These are phyloP conservation scores for Kuraishia borneana DNA, from an alignment of 805 yeast genomes.

Conservation along the genomic window DNA sequence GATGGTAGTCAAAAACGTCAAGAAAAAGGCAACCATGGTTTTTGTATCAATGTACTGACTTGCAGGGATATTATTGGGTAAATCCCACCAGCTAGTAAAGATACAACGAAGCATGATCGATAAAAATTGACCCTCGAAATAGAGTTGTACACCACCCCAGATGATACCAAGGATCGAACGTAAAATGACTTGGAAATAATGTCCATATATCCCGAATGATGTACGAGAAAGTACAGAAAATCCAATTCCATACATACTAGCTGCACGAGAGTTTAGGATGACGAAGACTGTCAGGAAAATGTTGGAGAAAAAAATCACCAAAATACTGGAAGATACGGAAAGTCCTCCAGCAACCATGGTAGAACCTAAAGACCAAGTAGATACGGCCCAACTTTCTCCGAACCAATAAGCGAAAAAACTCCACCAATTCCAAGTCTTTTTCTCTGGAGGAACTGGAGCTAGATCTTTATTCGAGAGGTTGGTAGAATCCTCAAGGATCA, in stretches of 20 bases:
- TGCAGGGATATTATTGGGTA: constrained; percentile 9
- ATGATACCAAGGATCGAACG: constrained; percentile 23
- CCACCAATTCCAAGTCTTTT: neutral
- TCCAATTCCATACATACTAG: constrained; percentile 21
- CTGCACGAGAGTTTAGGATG: constrained; percentile 9
- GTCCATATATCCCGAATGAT: constrained; percentile 23
- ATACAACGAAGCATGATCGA: constrained; percentile 15
- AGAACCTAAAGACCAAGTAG: neutral
- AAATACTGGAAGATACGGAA: neutral
- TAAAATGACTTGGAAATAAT: constrained; percentile 21
- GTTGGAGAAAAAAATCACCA: neutral
- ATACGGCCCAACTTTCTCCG: neutral
- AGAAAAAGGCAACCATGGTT: constrained; percentile 9
- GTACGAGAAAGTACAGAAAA: constrained; percentile 25
- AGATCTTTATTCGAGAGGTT: neutral
- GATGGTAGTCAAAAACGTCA: constrained; percentile 11
- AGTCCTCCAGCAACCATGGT: neutral
- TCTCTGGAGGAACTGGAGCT: neutral
- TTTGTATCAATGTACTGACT: constrained; percentile 9
- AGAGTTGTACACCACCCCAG: constrained; percentile 27
- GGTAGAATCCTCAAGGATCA: neutral
- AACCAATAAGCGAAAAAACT: neutral
- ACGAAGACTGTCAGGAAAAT: constrained; percentile 4
- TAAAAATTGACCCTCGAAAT: constrained; percentile 23
- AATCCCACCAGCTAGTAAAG: constrained; percentile 11